phyloP scores from a whole-genome alignment of 129 eudicot genomes.

The Chrysanthemum lavandulifolium region DNA sequence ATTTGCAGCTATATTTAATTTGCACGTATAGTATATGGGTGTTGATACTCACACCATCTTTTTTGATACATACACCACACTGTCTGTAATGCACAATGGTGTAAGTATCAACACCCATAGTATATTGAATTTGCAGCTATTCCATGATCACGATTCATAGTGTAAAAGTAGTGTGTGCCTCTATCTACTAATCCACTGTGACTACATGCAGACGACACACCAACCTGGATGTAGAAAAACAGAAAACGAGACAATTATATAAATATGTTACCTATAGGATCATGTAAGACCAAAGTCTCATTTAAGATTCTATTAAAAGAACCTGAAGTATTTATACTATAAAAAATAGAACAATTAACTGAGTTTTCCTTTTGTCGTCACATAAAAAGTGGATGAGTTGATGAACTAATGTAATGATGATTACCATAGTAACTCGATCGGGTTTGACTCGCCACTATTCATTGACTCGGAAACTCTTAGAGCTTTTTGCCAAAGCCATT shows the following conservation, averaged over 20 bases:
- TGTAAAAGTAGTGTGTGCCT: conserved; percentile 3
- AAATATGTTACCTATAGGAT: background rate
- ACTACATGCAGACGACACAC: conserved; percentile 67
- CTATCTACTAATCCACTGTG: conserved; percentile 45
- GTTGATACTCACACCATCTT: no score
- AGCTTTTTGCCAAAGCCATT: conserved; percentile 73
- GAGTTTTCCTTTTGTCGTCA: background rate
- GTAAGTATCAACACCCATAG: background rate
- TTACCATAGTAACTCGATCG: conserved; percentile 70
- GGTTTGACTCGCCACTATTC: conserved; percentile 45
- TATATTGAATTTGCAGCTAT: conserved; percentile 40
- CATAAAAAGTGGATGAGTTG: background rate
- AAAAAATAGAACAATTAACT: background rate
- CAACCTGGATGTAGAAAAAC: conserved; percentile 19
- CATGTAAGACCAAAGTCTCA: background rate
- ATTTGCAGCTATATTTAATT: background rate
- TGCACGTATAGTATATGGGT: no score
- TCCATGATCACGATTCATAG: background rate
- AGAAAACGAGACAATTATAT: background rate
- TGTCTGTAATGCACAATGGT: no score
- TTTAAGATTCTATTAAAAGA: background rate
- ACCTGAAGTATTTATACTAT: background rate
- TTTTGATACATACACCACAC: no score
- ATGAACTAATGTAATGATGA: background rate
- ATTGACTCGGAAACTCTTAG: conserved; percentile 51